Conservation (phyloP, 2,329 filamentous ascomycete species). For the Fusarium sororula region DNA sequence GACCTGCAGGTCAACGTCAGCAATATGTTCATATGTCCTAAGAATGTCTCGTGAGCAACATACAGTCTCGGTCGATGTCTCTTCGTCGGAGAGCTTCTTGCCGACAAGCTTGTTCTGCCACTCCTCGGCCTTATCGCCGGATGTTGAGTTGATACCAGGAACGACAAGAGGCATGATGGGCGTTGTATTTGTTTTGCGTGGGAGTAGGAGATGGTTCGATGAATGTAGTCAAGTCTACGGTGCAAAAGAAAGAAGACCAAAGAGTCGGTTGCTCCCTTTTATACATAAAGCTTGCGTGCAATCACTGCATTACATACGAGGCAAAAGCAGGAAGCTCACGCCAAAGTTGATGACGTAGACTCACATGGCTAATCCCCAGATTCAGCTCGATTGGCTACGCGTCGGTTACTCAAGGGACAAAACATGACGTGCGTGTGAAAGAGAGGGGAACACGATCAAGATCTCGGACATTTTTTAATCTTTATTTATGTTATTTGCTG, state of each 20-base stretch:
- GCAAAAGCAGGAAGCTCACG: slow-evolving; percentile 15
- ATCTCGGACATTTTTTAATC: slow-evolving; percentile 1
- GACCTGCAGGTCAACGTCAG: slow-evolving; percentile 50
- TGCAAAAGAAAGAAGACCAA: not conserved
- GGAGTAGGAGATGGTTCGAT: not conserved
- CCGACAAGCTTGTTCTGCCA: slow-evolving; percentile 71
- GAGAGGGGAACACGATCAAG: slow-evolving; percentile 4
- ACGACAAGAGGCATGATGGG: slow-evolving; percentile 71
- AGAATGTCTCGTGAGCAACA: slow-evolving; percentile 18
- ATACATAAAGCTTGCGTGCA: slow-evolving; percentile 17
- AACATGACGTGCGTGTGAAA: slow-evolving; percentile 26
- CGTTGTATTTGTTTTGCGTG: not conserved
- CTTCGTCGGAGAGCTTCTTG: slow-evolving; percentile 66
- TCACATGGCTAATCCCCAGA: slow-evolving; percentile 34
- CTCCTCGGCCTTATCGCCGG: slow-evolving; percentile 60
- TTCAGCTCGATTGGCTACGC: slow-evolving; percentile 32
- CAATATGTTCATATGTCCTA: not conserved
- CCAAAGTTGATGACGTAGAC: slow-evolving; percentile 40
- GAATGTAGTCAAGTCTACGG: not conserved
- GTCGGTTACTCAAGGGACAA: slow-evolving; percentile 12
- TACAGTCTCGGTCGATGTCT: slow-evolving; percentile 62
- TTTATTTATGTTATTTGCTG: not conserved
- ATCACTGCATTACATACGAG: slow-evolving; percentile 7
- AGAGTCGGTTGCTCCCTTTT: slow-evolving; percentile 6
- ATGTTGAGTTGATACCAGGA: slow-evolving; percentile 62